phyloP scores from a whole-genome alignment of 2,329 filamentous ascomycete genomes.

The Endoconidiophora polonica region DNA sequence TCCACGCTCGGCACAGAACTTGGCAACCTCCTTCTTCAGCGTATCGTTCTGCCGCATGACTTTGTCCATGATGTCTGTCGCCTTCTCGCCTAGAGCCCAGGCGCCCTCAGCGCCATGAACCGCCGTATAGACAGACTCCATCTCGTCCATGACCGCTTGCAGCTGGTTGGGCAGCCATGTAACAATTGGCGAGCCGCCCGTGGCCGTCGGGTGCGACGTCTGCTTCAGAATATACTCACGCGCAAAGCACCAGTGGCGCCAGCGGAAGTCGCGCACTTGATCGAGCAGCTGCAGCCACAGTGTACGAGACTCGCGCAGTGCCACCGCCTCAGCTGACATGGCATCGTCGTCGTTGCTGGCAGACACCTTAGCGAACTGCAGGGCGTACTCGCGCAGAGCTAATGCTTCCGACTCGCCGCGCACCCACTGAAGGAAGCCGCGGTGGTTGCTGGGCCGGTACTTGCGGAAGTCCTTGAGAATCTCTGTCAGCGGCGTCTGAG shows the following conservation, averaged over 20 bases:
- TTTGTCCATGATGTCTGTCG: constrained; percentile 49
- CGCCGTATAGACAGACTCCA: constrained; percentile 39
- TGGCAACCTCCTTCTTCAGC: constrained; percentile 55
- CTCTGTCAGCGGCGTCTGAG: constrained; percentile 69
- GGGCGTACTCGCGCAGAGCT: constrained; percentile 41
- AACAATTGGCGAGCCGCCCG: constrained; percentile 66
- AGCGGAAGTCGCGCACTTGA: constrained; percentile 66
- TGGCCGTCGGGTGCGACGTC: constrained; percentile 60
- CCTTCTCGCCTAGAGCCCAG: constrained; percentile 28
- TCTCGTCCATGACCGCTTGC: constrained; percentile 54
- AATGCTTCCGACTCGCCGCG: constrained; percentile 30
- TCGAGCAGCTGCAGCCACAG: constrained; percentile 51
- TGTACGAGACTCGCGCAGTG: constrained; percentile 36
- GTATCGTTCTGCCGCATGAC: constrained; percentile 47
- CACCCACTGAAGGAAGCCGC: constrained; percentile 66
- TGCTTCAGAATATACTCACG: constrained; percentile 71
- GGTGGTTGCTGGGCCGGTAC: constrained; percentile 79
- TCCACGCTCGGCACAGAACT: constrained; percentile 52
- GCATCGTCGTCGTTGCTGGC: constrained; percentile 17
- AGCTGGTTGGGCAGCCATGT: constrained; percentile 76
- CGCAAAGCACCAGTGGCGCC: constrained; percentile 75
- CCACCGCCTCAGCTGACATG: constrained; percentile 16
- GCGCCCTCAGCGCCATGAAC: constrained; percentile 25
- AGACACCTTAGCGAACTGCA: constrained; percentile 20
- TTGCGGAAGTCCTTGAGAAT: constrained; percentile 79